These are phyloP conservation scores for Metschnikowia lochheadii DNA, from an alignment of 805 yeast genomes.

Conservation along the genomic window DNA sequence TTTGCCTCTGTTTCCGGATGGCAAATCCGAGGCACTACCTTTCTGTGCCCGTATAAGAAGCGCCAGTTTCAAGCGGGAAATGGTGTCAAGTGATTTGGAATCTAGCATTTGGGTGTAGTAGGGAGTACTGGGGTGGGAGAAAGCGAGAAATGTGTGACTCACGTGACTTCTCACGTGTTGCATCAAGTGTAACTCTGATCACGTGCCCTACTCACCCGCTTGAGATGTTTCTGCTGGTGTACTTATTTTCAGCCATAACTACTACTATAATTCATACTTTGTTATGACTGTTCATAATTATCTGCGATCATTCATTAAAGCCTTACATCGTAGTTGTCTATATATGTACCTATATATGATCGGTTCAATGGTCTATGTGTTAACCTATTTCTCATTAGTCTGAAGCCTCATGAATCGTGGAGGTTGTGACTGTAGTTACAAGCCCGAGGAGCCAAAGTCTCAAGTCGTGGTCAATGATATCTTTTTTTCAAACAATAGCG, in stretches of 20 bases:
- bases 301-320: too few relatives aligned
- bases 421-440: background rate
- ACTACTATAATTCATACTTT: too few relatives aligned
- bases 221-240: too few relatives aligned
- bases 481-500: background rate
- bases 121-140: background rate
- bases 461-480: background rate
- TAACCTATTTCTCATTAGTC: background rate
- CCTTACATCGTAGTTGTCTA: too few relatives aligned
- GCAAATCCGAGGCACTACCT: constrained; percentile 5
- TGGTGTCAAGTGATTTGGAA: constrained; percentile 34
- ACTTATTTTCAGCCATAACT: too few relatives aligned
- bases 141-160: background rate
- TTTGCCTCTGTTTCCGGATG: constrained; percentile 29
- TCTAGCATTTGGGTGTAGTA: constrained; percentile 30
- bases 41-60: constrained; percentile 19
- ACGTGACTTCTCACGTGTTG: background rate
- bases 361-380: background rate
- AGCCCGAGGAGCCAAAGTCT: background rate
- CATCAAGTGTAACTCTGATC: background rate
- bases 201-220: background rate
- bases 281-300: too few relatives aligned
- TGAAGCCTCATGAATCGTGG: background rate
- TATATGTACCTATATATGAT: too few relatives aligned
- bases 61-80: constrained; percentile 37